A percentile compares a stretch with the other conserved stretches of the same genome.
Evolutionary conservation across 1,284 basidiomycete genomes (phyloP).

Genomic region (Leccinum colubrinum): DNA sequence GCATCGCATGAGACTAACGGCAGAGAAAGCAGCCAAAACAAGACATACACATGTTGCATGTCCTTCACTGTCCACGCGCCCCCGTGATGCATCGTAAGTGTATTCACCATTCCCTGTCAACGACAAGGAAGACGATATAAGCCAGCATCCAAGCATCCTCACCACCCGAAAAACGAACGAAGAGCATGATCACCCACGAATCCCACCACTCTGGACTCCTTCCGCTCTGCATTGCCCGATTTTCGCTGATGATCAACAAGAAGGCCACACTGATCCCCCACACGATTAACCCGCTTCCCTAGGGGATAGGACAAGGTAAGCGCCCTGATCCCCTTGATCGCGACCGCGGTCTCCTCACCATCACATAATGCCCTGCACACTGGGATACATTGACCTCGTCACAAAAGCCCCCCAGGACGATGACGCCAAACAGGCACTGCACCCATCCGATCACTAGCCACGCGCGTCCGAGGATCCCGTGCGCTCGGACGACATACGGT

Average conservation of each 20-base stretch:
- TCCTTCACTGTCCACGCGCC: slow-evolving; percentile 85
- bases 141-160: not conserved
- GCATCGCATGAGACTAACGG: not conserved
- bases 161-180: slow-evolving; percentile 53
- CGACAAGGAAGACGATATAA: not conserved
- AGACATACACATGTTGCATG: slow-evolving; percentile 88
- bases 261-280: slow-evolving; percentile 87
- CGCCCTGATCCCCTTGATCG: not conserved
- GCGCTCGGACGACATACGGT: slow-evolving; percentile 70
- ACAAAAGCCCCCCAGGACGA: slow-evolving; percentile 69
- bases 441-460: slow-evolving; percentile 90
- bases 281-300: slow-evolving; percentile 82
- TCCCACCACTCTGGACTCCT: slow-evolving; percentile 91
- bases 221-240: slow-evolving; percentile 72
- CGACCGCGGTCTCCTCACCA: slow-evolving; percentile 44
- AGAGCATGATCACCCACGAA: slow-evolving; percentile 84
- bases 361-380: slow-evolving; percentile 89
- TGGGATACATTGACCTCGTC: slow-evolving; percentile 70
- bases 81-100: slow-evolving; percentile 91
- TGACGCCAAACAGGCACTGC: slow-evolving; percentile 77
- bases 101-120: slow-evolving; percentile 63
- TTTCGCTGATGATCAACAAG: slow-evolving; percentile 79
- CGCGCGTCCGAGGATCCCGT: slow-evolving; percentile 82
- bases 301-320: not conserved
- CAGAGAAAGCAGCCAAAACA: not conserved